Evolutionary conservation across 129 eudicot genomes (phyloP), one percentile per base, ranked within the genome.

Genomic region (carrot (Daucus carota)): DNA sequence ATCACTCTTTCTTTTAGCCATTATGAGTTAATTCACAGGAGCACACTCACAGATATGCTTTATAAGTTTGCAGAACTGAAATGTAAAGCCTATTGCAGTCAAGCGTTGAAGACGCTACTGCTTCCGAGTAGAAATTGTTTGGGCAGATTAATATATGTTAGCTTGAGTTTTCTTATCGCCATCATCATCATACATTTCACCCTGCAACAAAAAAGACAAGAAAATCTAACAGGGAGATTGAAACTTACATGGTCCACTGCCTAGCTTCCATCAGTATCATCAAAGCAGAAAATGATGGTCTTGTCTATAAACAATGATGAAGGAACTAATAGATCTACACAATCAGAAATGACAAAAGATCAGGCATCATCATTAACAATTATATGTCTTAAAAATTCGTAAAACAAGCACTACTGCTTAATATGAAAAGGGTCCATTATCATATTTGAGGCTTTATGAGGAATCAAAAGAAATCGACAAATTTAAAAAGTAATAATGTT

Each of bases 271-370:
- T 74, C 26, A 32, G 24, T 14, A 43, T 74, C 31, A n/a, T 26
- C 34, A 33, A 40, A 66, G 15, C 44, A 28, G 73, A 26, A n/a
- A 34, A 9, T 43, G 38, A 28, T 63, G 18, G 15, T 63, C 63
- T 5, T 66, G 63, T 46, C 16, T 42, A n/a, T 18, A 43, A 26
- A 50, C 8, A 41, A 63, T 63, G 44, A 28, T 43, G 44, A 42
- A 44, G 79, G 44, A 65, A 77, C 41, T 74, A 66, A 43, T 22
- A 29, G 46, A 77, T 75, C 78, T 75, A 12, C 78, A 75, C 57
- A 2, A 57, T 18, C 18, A 41, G 31, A 48, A 63, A 63, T 29
- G 14, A 29, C 10, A 28, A 24, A 24, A 10, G 12, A 29, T 74
- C 20, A 47, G 20, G 20, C 31, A 65, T 29, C n/a, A 40, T 70